Base-by-base conservation (phyloP, 208 protist genomes). In the Balamuthia mandrillaris region DNA sequence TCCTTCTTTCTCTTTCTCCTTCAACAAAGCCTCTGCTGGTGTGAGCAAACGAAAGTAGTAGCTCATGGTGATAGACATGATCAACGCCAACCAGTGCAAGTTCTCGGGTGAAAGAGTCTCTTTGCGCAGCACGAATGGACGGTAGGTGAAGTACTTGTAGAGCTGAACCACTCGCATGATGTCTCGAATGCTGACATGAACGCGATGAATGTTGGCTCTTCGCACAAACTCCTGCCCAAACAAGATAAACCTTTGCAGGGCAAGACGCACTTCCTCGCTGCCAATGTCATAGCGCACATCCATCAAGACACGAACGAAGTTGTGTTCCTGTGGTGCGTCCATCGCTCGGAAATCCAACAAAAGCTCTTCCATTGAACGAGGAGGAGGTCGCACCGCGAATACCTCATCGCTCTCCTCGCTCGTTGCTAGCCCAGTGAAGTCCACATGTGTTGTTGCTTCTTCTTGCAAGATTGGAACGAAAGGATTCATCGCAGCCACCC, bases 401-500 rank as follows among this genome's bases (percentile, higher is more conserved):
- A 37, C n/a, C 1, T 31, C 52, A 37, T 29, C 4, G 18, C 18
- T 74, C 37, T 45, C 29, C 5, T 83, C 52, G n/a, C 27, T 42
- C n/a, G n/a, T n/a, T n/a, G 61, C 61, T 41, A 37, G 24, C 4
- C 24, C 21, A 37, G 21, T 33, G 61, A 37, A n/a, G 29, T 72
- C 61, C 21, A 72, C 27, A 31, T 18, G 24, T n/a, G 2, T 33
- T 16, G n/a, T 68, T 21, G 61, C n/a, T n/a, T 72, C 29, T n/a
- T 31, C 61, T 18, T n/a, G 24, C 16, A 24, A 12, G 27, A 41
- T 1, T 21, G 29, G 27, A 31, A 37, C 37, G 37, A 37, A 44
- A 45, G 89, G 89, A 81, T 92, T 92, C 37, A 90, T 89, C 27
- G 90, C 90, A 42, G 60, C 90, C 42, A 92, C 54, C 44, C 45